A percentile compares a stretch with the other conserved stretches of the same genome.
These are phyloP conservation scores for Fagopyrum homotropicum DNA, from an alignment of 148 eudicot species.

Conservation along the genomic window DNA sequence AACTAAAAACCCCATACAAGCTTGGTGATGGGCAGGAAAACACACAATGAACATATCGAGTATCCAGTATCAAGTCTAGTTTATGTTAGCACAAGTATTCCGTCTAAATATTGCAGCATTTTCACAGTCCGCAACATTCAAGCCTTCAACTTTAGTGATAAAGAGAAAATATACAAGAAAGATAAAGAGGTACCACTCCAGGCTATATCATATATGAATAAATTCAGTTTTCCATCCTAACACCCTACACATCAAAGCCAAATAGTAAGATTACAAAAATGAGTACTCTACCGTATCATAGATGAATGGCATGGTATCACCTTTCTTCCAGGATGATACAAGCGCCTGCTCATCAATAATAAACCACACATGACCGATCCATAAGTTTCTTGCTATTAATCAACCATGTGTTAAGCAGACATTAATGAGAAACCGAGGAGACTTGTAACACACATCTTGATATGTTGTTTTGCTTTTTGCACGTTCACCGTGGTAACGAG, in stretches of 20 bases:
- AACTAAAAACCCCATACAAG: too few relatives aligned
- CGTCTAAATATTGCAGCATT: neutral
- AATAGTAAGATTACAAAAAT: neutral
- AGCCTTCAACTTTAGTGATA: neutral
- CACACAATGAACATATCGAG: neutral
- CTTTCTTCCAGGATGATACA: slow-evolving; percentile 84
- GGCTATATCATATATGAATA: too few relatives aligned
- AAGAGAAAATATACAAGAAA: neutral
- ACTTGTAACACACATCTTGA: slow-evolving; percentile 47
- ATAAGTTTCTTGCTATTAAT: neutral
- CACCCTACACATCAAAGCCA: neutral
- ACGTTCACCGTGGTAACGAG: slow-evolving; percentile 98
- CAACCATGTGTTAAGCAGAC: neutral
- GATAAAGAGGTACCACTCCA: neutral
- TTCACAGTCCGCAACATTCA: neutral
- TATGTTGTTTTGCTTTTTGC: slow-evolving; percentile 71
- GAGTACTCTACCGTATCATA: slow-evolving; percentile 47
- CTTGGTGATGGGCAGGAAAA: neutral
- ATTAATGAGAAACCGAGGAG: slow-evolving; percentile 5
- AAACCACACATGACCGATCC: neutral
- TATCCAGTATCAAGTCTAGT: neutral
- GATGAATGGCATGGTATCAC: slow-evolving; percentile 94
- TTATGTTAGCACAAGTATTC: neutral
- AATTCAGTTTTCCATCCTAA: too few relatives aligned
- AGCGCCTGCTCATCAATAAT: slow-evolving; percentile 54